Conservation (phyloP, 108 stramenopile species). For the Skeletonema marinoi region DNA sequence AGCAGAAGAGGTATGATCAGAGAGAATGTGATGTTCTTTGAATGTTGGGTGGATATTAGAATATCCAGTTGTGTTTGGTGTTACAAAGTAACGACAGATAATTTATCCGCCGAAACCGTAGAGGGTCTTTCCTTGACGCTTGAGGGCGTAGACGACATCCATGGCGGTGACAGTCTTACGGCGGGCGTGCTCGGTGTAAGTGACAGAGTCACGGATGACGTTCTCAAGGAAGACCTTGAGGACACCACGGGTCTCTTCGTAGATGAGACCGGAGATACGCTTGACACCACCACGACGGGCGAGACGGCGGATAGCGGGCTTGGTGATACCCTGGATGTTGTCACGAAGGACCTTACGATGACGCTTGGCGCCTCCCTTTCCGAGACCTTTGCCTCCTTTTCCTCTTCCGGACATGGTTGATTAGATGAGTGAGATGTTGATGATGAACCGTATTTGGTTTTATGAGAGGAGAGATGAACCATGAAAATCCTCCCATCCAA, state of each 20-base stretch:
- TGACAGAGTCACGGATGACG: too few relatives aligned
- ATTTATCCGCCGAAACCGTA: slow-evolving; percentile 93
- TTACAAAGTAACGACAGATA: slow-evolving; percentile 5
- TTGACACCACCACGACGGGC: too few relatives aligned
- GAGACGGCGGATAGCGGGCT: too few relatives aligned
- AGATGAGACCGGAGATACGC: too few relatives aligned
- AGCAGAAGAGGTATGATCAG: neutral
- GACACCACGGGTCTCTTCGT: too few relatives aligned
- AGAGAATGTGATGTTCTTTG: neutral
- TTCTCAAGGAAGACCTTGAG: too few relatives aligned
- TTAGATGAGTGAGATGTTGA: neutral
- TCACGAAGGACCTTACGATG: too few relatives aligned
- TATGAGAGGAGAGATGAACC: neutral
- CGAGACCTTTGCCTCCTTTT: slow-evolving; percentile 1
- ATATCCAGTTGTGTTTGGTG: neutral
- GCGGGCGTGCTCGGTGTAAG: too few relatives aligned
- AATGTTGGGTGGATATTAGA: neutral
- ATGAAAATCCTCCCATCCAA: too few relatives aligned
- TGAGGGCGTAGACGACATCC: slow-evolving; percentile 72
- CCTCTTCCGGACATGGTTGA: slow-evolving; percentile 1
- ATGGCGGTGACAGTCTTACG: too few relatives aligned
- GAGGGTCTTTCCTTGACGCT: slow-evolving; percentile 94
- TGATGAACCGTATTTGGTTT: neutral
- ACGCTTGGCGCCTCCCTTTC: neutral
- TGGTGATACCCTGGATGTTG: too few relatives aligned